Evolutionary conservation across 352 stramenopile genomes (phyloP).

Genomic region (Phytophthora podocarpi): DNA sequence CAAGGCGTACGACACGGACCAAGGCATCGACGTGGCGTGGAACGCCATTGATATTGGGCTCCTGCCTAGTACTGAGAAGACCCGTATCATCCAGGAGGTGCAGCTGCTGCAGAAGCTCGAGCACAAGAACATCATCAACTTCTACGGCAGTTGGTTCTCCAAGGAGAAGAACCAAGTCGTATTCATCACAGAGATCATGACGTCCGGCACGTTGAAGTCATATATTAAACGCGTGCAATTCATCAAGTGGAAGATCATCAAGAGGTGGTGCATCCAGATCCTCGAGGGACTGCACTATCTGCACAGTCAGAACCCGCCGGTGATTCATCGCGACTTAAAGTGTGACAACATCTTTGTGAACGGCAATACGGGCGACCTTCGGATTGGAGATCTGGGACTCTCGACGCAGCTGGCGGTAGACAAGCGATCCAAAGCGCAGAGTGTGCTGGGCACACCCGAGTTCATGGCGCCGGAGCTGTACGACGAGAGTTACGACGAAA

Average conservation of each 20-base stretch:
- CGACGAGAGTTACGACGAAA: conserved; percentile 98
- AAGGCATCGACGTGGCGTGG: conserved; percentile 99
- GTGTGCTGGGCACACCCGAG: conserved; percentile 97
- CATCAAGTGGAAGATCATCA: conserved; percentile 98
- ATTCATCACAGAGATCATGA: conserved; percentile 99
- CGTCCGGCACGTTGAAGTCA: conserved; percentile 93
- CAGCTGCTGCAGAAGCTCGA: conserved; percentile 96
- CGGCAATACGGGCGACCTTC: conserved; percentile 96
- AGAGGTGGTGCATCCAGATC: conserved; percentile 98
- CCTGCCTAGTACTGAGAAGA: conserved; percentile 95
- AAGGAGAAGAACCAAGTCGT: conserved; percentile 98
- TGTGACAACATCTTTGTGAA: conserved; percentile 99
- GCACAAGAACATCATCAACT: conserved; percentile 99
- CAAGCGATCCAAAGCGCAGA: conserved; percentile 83
- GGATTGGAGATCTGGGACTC: conserved; percentile 97
- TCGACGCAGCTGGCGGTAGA: conserved; percentile 83
- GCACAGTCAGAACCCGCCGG: conserved; percentile 88
- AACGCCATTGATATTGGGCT: conserved; percentile 98
- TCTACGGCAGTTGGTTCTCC: conserved; percentile 98
- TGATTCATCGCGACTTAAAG: conserved; percentile 95
- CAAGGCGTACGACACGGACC: conserved; percentile 97
- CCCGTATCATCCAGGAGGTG: conserved; percentile 98
- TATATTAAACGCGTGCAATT: conserved; percentile 99
- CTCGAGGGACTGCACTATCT: conserved; percentile 95
- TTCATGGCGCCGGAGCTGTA: conserved; percentile 99